Conservation (phyloP, 192 early-diverging fungal genomes). For the Coemansia sp. region DNA sequence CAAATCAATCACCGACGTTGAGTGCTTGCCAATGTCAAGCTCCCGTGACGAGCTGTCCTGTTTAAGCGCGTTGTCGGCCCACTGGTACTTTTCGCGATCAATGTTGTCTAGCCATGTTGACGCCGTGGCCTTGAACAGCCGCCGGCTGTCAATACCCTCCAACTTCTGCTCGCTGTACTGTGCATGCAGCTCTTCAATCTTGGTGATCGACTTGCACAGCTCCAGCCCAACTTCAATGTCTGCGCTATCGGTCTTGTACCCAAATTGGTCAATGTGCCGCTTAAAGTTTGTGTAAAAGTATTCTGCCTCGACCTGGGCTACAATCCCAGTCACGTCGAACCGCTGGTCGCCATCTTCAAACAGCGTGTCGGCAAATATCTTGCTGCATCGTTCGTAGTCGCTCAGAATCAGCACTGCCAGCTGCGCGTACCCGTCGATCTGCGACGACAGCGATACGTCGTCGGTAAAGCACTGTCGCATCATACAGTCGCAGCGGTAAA, state of each 20-base stretch:
- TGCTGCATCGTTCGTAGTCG: constrained; percentile 38
- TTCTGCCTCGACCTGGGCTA: constrained; percentile 43
- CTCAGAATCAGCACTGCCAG: constrained; percentile 34
- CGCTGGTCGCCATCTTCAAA: constrained; percentile 50
- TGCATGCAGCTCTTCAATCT: constrained; percentile 32
- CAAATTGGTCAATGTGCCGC: constrained; percentile 39
- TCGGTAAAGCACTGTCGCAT: constrained; percentile 41
- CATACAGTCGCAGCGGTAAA: constrained; percentile 46
- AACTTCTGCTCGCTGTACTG: constrained; percentile 16
- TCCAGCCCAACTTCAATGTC: constrained; percentile 41
- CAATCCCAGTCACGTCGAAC: constrained; percentile 49
- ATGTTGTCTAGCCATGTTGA: constrained; percentile 40
- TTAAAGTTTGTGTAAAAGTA: constrained; percentile 38
- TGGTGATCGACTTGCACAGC: constrained; percentile 35
- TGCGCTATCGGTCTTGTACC: constrained; percentile 26
- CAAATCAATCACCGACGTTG: constrained; percentile 55
- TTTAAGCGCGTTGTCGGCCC: constrained; percentile 48
- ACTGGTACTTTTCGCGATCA: constrained; percentile 33
- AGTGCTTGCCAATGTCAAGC: constrained; percentile 47
- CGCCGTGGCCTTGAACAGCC: constrained; percentile 37
- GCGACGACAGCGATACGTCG: constrained; percentile 13
- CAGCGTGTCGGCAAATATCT: constrained; percentile 38
- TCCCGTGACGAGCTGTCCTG: constrained; percentile 38
- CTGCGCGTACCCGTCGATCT: constrained; percentile 40
- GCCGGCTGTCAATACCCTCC: constrained; percentile 31